A percentile compares a stretch with the other conserved stretches of the same genome.
Conservation (phyloP, 768 basidiomycete species). For the Rhodotorula kratochvilovae region DNA sequence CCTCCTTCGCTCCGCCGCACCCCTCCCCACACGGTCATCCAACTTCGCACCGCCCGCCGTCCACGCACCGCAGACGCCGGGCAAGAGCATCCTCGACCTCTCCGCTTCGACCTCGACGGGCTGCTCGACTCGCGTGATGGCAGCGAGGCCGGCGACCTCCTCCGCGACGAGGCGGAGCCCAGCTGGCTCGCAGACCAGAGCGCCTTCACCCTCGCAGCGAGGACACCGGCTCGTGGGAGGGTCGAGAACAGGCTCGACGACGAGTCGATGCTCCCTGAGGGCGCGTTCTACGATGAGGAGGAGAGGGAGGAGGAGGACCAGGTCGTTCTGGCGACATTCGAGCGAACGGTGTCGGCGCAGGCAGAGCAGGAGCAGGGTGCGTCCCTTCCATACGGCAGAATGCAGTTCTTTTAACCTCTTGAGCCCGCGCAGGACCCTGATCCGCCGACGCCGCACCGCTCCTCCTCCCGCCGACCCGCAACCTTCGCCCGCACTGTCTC, state of each 20-base stretch:
- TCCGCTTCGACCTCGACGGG: constrained; percentile 5
- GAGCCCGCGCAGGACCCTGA: too few species aligned
- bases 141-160: background rate
- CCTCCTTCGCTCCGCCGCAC: background rate
- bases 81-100: background rate
- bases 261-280: background rate
- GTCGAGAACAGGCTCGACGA: background rate
- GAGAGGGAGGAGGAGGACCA: background rate
- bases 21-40: background rate
- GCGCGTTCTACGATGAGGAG: background rate
- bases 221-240: background rate
- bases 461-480: too few species aligned
- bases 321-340: background rate
- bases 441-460: too few species aligned
- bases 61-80: background rate
- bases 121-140: background rate
- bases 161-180: constrained; percentile 2
- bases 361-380: too few species aligned
- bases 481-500: too few species aligned
- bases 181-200: constrained; percentile 19
- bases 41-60: background rate
- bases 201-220: constrained; percentile 14
- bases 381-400: too few species aligned
- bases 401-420: too few species aligned
- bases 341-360: too few species aligned